phyloP scores from a whole-genome alignment of 305 asterid genomes.

The Fraxinus dipetala region DNA sequence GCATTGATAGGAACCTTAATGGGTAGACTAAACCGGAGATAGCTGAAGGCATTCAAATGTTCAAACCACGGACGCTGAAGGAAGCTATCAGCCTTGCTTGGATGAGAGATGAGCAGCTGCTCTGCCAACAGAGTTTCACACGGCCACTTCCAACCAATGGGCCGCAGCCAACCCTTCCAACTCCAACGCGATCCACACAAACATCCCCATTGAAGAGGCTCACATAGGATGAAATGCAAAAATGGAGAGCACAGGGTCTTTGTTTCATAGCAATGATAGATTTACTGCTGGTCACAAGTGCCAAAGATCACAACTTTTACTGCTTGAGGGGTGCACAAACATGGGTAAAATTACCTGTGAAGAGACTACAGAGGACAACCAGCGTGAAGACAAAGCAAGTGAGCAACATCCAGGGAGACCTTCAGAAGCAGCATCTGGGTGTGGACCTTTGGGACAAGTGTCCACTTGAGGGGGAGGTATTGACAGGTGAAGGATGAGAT shows the following conservation, averaged over 20 bases:
- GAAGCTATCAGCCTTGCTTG: not conserved
- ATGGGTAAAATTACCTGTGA: not conserved
- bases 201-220: not conserved
- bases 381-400: not conserved
- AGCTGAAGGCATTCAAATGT: not conserved
- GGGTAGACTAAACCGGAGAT: not conserved
- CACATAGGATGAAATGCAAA: not conserved
- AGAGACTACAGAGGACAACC: not conserved
- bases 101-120: not conserved
- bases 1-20: not conserved
- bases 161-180: not conserved
- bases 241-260: not conserved
- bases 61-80: not conserved
- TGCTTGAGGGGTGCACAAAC: not conserved
- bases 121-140: not conserved
- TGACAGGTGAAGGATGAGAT: not conserved
- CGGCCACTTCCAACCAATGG: not conserved
- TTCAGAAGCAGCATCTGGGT: not conserved
- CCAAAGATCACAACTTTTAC: not conserved
- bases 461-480: not conserved
- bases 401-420: not conserved
- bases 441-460: not conserved
- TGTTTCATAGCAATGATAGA: not conserved
- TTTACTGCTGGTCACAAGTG: not conserved
- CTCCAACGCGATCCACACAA: not conserved